These are phyloP conservation scores for Penicillium samsonianum DNA, from an alignment of 495 filamentous ascomycete species.

Conservation along the genomic window DNA sequence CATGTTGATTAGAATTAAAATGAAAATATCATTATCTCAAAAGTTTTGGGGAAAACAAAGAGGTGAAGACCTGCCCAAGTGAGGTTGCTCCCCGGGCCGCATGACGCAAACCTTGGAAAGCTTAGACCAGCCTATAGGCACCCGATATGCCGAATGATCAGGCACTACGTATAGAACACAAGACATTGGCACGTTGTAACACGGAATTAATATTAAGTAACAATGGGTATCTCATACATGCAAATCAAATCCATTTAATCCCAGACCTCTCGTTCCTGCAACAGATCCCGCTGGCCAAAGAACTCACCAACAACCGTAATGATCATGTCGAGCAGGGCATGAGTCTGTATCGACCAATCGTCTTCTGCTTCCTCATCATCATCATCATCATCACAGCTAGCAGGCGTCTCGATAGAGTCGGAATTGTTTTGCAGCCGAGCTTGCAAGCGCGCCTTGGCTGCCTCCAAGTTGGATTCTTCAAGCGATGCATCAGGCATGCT, in stretches of 20 bases:
- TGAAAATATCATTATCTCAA: not conserved
- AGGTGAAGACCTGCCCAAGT: not conserved
- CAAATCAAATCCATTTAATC: conserved; percentile 7
- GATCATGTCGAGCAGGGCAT: conserved; percentile 81
- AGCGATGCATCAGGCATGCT: conserved; percentile 28
- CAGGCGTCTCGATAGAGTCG: conserved; percentile 10
- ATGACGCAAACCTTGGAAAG: conserved; percentile 19
- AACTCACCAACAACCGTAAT: conserved; percentile 85
- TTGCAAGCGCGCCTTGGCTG: conserved; percentile 60
- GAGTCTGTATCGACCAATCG: conserved; percentile 30
- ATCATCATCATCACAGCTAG: conserved; percentile 1
- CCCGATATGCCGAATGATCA: conserved; percentile 4
- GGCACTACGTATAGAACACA: conserved; percentile 4
- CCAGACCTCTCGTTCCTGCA: conserved; percentile 66
- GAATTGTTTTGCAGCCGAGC: conserved; percentile 39
- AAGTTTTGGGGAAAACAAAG: conserved; percentile 8
- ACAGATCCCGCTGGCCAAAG: conserved; percentile 86
- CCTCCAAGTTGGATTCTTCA: conserved; percentile 46
- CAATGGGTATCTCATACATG: conserved; percentile 22
- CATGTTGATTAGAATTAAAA: conserved; percentile 49
- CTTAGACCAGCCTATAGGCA: conserved; percentile 9
- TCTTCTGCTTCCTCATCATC: conserved; percentile 11
- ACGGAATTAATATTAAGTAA: conserved; percentile 4
- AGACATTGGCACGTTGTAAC: conserved; percentile 1
- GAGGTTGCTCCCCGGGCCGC: conserved; percentile 2